These are phyloP conservation scores for Suillus hirtellus DNA, from an alignment of 768 basidiomycete genomes.

Conservation along the genomic window DNA sequence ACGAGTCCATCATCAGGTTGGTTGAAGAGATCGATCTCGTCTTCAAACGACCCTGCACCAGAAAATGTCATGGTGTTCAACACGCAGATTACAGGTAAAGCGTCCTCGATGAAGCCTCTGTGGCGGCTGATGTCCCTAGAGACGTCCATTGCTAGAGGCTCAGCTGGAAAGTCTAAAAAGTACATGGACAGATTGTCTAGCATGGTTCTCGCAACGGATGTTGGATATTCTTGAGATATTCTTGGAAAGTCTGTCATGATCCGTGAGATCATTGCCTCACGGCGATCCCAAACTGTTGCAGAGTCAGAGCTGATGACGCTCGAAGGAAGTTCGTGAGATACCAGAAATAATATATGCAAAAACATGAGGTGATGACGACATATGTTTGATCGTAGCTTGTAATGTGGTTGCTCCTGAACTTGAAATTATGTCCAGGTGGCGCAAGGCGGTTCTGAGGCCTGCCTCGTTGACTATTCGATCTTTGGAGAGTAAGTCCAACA, in stretches of 20 bases:
- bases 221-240: conserved; percentile 20
- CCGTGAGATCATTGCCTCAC: conserved; percentile 21
- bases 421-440: conserved; percentile 27
- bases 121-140: conserved; percentile 19
- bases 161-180: conserved; percentile 25
- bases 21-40: conserved; percentile 9
- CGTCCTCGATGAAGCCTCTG: conserved; percentile 25
- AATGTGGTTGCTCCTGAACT: conserved; percentile 20
- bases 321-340: conserved; percentile 8
- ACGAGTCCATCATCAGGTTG: conserved; percentile 12
- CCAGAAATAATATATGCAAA: conserved; percentile 35
- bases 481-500: conserved; percentile 7
- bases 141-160: conserved; percentile 16
- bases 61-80: conserved; percentile 12
- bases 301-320: conserved; percentile 1
- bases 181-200: conserved; percentile 27
- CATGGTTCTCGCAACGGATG: conserved; percentile 24
- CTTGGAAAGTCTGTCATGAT: conserved; percentile 38
- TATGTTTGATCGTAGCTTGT: conserved; percentile 26
- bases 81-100: conserved; percentile 24
- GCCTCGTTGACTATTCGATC: conserved; percentile 19
- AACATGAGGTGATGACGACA: conserved; percentile 26
- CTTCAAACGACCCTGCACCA: neutral
- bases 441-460: conserved; percentile 19
- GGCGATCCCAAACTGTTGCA: conserved; percentile 18